phyloP scores from a whole-genome alignment of 2,329 filamentous ascomycete species.

The Knufia fluminis region DNA sequence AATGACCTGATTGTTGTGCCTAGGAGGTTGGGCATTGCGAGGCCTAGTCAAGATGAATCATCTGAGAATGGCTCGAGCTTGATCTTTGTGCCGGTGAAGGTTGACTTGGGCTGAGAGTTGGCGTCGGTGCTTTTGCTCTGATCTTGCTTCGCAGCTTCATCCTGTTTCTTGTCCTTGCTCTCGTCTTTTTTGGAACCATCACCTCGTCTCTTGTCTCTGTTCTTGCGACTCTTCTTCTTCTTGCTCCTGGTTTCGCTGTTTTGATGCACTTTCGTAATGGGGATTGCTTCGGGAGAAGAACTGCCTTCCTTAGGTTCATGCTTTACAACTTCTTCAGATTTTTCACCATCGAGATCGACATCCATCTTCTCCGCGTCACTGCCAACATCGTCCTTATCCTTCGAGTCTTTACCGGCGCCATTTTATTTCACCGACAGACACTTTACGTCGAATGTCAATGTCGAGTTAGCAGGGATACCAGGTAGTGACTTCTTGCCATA shows the following conservation, averaged over 20 bases:
- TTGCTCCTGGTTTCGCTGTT: background rate
- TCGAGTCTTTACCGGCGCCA: background rate
- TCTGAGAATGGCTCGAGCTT: background rate
- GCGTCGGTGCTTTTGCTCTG: background rate
- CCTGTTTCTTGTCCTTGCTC: background rate
- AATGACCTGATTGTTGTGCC: background rate
- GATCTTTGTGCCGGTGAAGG: background rate
- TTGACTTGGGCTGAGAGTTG: background rate
- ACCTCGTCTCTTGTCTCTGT: background rate
- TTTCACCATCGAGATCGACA: background rate
- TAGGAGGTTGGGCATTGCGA: background rate
- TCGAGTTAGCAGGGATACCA: conserved; percentile 85
- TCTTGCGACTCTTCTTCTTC: conserved; percentile 1
- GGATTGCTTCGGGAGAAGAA: background rate
- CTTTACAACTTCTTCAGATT: background rate
- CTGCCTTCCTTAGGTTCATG: background rate
- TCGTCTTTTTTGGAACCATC: background rate
- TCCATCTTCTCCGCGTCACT: background rate
- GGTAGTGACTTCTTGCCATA: conserved; percentile 79
- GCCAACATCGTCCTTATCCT: too few species aligned
- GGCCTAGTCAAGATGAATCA: background rate
- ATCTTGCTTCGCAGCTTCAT: background rate
- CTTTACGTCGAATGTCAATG: conserved; percentile 85
- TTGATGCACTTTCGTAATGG: background rate
- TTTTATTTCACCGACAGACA: conserved; percentile 40